phyloP scores from a whole-genome alignment of 2,329 filamentous ascomycete species.

The Tolypocladium inflatum region DNA sequence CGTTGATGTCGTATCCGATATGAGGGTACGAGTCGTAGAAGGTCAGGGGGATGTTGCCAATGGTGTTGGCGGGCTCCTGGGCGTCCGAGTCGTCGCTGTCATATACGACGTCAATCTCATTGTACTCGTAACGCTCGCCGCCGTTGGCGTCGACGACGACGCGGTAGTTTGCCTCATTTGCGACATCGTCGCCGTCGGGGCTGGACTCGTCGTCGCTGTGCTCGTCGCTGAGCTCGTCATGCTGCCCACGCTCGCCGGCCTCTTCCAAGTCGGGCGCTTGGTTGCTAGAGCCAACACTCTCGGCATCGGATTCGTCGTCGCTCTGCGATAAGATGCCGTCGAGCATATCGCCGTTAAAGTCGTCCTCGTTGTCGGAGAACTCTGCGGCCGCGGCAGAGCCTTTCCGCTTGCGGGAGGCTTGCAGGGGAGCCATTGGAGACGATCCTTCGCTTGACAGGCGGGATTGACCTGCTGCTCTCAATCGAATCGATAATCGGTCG shows the following conservation, averaged over 20 bases:
- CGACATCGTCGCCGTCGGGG: background rate
- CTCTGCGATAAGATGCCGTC: slow-evolving; percentile 46
- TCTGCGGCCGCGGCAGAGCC: slow-evolving; percentile 45
- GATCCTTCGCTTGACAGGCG: background rate
- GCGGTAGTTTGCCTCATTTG: slow-evolving; percentile 13
- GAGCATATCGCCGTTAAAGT: slow-evolving; percentile 44
- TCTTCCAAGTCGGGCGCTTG: slow-evolving; percentile 7
- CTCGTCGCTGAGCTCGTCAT: slow-evolving; percentile 24
- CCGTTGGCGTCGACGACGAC: slow-evolving; percentile 81
- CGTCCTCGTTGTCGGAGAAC: slow-evolving; percentile 40
- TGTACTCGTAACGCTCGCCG: slow-evolving; percentile 81
- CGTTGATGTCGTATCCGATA: slow-evolving; percentile 98
- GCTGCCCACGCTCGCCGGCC: background rate
- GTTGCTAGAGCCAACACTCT: slow-evolving; percentile 7
- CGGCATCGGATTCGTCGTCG: slow-evolving; percentile 23
- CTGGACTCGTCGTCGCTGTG: slow-evolving; percentile 9
- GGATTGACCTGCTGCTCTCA: background rate
- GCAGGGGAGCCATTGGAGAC: slow-evolving; percentile 6
- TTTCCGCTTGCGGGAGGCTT: slow-evolving; percentile 51
- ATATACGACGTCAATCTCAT: slow-evolving; percentile 88
- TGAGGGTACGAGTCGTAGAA: slow-evolving; percentile 98
- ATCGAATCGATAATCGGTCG: background rate
- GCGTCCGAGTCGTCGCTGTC: slow-evolving; percentile 92
- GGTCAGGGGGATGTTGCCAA: slow-evolving; percentile 84
- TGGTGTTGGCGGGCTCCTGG: slow-evolving; percentile 73